phyloP scores from a whole-genome alignment of 345 rosid genomes.

The Lumnitzera littorea region DNA sequence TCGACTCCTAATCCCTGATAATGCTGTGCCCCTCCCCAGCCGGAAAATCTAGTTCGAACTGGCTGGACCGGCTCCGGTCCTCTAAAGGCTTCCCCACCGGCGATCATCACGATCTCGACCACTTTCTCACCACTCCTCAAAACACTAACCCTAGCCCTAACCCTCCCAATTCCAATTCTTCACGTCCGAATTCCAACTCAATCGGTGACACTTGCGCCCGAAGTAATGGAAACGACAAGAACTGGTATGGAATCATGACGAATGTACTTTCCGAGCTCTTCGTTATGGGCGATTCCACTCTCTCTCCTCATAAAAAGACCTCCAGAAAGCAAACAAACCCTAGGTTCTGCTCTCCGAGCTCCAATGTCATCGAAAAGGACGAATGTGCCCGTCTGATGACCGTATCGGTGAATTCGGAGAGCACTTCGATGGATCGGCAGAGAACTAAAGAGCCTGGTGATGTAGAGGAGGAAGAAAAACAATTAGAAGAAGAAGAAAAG shows the following conservation, averaged over 20 bases:
- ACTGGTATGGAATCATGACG: conserved; percentile 60
- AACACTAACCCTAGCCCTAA: conserved; percentile 10
- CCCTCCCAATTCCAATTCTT: conserved; percentile 28
- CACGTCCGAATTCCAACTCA: conserved; percentile 15
- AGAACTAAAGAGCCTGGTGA: conserved; percentile 14
- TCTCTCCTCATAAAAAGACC: conserved; percentile 30
- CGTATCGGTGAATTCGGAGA: conserved; percentile 22
- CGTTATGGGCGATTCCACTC: conserved; percentile 34
- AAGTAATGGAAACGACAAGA: conserved; percentile 4
- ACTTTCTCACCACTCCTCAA: conserved; percentile 35
- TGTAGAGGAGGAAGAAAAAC: conserved; percentile 5
- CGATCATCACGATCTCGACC: conserved; percentile 55
- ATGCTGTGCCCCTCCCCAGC: conserved; percentile 63
- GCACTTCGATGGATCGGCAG: conserved; percentile 22
- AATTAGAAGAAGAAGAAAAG: conserved; percentile 11
- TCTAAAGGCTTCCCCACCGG: conserved; percentile 61
- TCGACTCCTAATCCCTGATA: not conserved
- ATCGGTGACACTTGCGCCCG: conserved; percentile 1
- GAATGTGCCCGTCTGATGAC: conserved; percentile 19
- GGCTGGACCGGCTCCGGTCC: conserved; percentile 88
- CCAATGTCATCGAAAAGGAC: conserved; percentile 13
- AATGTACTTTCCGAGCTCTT: conserved; percentile 80
- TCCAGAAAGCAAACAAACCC: conserved; percentile 83
- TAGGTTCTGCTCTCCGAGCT: conserved; percentile 29
- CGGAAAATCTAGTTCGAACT: conserved; percentile 53